Evolutionary conservation across 2,329 filamentous ascomycete genomes (phyloP), one percentile per base, ranked within the genome.

Genomic region (Ilyonectria robusta): DNA sequence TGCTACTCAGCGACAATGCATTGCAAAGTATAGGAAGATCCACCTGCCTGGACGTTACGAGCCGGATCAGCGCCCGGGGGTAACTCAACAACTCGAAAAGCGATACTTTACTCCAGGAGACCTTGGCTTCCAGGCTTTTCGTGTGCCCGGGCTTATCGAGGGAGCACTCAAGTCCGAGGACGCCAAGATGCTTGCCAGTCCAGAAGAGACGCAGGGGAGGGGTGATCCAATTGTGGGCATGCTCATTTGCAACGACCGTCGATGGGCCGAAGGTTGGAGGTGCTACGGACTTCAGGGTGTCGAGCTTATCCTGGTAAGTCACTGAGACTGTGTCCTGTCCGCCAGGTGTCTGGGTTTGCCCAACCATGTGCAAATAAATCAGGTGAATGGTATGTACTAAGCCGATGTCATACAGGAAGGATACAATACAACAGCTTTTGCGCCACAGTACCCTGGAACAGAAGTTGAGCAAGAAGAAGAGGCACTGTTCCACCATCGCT

Each of bases 201-300:
- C n/a, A 8, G 37, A 58, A 23, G 40, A 54, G 6, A 65, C 44
- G 1, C 33, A 63, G 2, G 68, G 68, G 4, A 81, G 80, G 62
- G 83, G 84, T 2, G 86, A 88, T 71, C 83, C 86, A 3, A 86
- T 88, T 50, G 54, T 87, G 79, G 86, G 78, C 21, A 87, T 87
- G 85, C 79, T 88, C 73, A 87, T 88, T 61, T 88, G 86, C 77
- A 88, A 88, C 70, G 86, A 88, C 74, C 77, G 85, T 5, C 79
- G 86, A 8, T 88, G 86, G 86, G 80, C 84, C 1, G 86, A 88
- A 70, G 83, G 81, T 0, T 88, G 86, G 86, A 77, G 86, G 37
- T 79, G 79, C 19, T 85, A 87, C 69, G 84, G 85, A 1, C 77
- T 88, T 11, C 75, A 80, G 61, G 85, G 84, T 55, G 72, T 72